A percentile compares a stretch with the other conserved stretches of the same genome.
Conservation (phyloP, 1,284 basidiomycete species). For the Stereum hirsutum region DNA sequence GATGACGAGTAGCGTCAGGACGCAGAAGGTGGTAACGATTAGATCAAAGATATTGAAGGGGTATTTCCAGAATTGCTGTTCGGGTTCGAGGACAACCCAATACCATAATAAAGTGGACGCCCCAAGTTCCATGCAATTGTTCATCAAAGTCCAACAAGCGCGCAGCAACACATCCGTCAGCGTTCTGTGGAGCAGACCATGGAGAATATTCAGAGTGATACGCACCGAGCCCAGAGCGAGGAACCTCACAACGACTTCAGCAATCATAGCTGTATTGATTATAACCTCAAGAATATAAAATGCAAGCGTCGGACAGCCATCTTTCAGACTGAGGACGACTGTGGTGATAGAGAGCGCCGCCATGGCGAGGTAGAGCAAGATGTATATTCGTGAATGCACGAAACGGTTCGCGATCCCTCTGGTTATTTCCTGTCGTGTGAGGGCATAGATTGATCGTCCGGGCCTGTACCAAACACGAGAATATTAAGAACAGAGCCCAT, state of each 20-base stretch:
- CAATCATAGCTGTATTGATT: conserved; percentile 87
- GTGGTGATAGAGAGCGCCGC: conserved; percentile 85
- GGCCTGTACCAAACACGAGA: conserved; percentile 33
- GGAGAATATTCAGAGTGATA: too few species aligned
- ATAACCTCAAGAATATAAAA: conserved; percentile 91
- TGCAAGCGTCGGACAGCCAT: conserved; percentile 68
- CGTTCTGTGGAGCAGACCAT: too few species aligned
- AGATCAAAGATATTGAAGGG: conserved; percentile 86
- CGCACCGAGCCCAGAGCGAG: conserved; percentile 84
- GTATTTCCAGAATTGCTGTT: conserved; percentile 92
- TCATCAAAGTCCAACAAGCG: too few species aligned
- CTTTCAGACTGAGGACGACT: conserved; percentile 76
- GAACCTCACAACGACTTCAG: conserved; percentile 83
- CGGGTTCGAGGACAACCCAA: conserved; percentile 1
- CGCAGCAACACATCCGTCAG: background rate
- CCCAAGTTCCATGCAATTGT: too few species aligned
- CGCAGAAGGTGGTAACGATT: conserved; percentile 78
- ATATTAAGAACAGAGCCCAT: background rate
- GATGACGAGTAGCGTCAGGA: conserved; percentile 78
- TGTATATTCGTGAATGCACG: conserved; percentile 75
- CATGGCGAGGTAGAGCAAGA: conserved; percentile 85
- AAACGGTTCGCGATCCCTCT: conserved; percentile 79
- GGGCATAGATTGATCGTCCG: conserved; percentile 70
- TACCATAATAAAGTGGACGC: too few species aligned
- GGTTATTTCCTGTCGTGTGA: conserved; percentile 71